Evolutionary conservation across 192 early-diverging fungal species (phyloP), one percentile per base, ranked within the genome.

Genomic region (Podila epicladia): DNA sequence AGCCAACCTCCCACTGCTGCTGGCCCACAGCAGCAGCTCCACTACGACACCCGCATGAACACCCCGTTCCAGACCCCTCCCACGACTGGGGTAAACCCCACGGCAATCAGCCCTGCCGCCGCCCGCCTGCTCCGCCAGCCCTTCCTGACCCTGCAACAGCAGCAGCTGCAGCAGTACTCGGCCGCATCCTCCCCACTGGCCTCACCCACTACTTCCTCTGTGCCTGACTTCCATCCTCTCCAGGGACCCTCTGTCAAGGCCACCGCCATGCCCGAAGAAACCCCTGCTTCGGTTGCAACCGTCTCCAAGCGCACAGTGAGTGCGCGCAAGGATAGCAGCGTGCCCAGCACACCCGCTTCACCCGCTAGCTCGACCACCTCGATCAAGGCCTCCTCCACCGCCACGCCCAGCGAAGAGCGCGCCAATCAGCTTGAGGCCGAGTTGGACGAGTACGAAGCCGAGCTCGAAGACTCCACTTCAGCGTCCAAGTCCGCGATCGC

Each of bases 81-180:
- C 9, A 49, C 48, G 1, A 28, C 64, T 4, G 37, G 61, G 33
- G 53, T 57, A 3, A 29, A 62, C n/a, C 60, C 67, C 12, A 48
- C 37, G 9, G 62, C 74, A 19, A 75, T 75, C 59, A 75, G 73
- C 55, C 73, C 66, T 35, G 73, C 67, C 31, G 73, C 67, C 0
- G 73, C 73, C 26, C 73, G 73, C 55, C 62, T 75, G 24, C 67
- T 75, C 19, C 65, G 68, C 35, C 72, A 77, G 37, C 64, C 68
- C 6, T 60, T 72, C 60, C 51, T 67, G 32, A 24, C 64, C 19
- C 58, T 66, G 13, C 69, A 65, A 20, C 68, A 69, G 45, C 67
- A 69, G n/a, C 67, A 69, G 28, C 35, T 48, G 38, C 69, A 71
- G 32, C 41, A 51, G 26, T 53, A 62, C 38, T 53, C 71, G 19